phyloP scores from a whole-genome alignment of 495 filamentous ascomycete genomes.

The Cenococcum geophilum region DNA sequence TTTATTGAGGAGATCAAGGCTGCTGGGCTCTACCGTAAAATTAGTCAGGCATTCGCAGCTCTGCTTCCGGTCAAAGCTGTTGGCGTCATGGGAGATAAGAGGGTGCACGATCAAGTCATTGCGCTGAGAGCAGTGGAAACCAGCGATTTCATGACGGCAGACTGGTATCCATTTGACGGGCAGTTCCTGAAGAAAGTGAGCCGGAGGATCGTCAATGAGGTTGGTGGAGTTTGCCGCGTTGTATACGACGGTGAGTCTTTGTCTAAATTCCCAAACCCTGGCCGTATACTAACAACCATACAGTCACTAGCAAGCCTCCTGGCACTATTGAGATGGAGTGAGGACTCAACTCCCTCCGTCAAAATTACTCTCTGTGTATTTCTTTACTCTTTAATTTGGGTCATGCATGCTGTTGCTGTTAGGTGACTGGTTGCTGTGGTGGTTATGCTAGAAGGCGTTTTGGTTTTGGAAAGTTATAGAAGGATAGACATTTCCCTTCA shows the following conservation, averaged over 20 bases:
- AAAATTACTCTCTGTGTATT: neutral
- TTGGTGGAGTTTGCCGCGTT: slow-evolving; percentile 65
- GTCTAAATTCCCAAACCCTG: neutral
- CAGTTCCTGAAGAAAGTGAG: slow-evolving; percentile 64
- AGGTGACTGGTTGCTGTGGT: too few relatives aligned
- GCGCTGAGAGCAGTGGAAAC: slow-evolving; percentile 69
- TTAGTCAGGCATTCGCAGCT: slow-evolving; percentile 78
- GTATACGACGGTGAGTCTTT: slow-evolving; percentile 45
- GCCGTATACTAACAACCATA: slow-evolving; percentile 14
- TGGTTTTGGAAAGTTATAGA: neutral
- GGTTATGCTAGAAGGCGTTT: neutral
- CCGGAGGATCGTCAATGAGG: slow-evolving; percentile 76
- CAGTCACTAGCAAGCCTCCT: slow-evolving; percentile 71
- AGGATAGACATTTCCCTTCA: neutral
- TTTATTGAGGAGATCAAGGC: slow-evolving; percentile 82
- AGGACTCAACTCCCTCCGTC: neutral
- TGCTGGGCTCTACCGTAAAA: slow-evolving; percentile 77
- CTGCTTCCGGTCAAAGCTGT: slow-evolving; percentile 66
- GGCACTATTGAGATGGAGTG: slow-evolving; percentile 73
- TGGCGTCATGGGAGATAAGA: slow-evolving; percentile 73
- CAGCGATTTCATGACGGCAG: slow-evolving; percentile 80
- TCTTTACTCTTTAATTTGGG: neutral
- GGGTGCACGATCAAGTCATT: slow-evolving; percentile 54
- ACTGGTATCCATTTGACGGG: slow-evolving; percentile 58
- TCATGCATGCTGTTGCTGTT: too few relatives aligned